Evolutionary conservation across 257 asterid genomes (phyloP).

Genomic region (Solanum stenotomum): DNA sequence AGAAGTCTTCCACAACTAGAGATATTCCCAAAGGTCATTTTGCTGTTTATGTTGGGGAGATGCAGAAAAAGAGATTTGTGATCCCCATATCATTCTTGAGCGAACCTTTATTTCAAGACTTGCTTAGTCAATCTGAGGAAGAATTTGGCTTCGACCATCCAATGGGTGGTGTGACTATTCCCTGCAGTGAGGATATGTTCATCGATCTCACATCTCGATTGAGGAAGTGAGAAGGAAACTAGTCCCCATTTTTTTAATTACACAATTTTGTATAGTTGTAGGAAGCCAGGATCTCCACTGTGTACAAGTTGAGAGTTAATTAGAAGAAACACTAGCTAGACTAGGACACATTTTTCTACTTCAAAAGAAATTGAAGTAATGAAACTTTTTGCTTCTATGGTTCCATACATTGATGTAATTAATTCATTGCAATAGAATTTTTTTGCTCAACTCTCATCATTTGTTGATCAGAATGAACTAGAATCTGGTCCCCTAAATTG

Average conservation of each 20-base stretch:
- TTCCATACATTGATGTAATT: neutral
- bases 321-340: neutral
- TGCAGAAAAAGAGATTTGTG: slow-evolving; percentile 25
- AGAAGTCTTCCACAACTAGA: neutral
- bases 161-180: slow-evolving; percentile 53
- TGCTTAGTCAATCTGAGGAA: slow-evolving; percentile 29
- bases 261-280: neutral
- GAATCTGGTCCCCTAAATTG: neutral
- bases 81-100: slow-evolving; percentile 28
- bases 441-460: neutral
- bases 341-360: neutral
- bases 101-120: slow-evolving; percentile 20
- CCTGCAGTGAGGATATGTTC: slow-evolving; percentile 32
- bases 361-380: neutral
- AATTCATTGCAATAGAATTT: neutral
- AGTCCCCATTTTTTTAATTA: neutral
- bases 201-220: slow-evolving; percentile 19
- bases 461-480: neutral
- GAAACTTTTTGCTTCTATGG: neutral
- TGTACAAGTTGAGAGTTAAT: neutral
- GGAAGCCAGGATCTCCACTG: neutral
- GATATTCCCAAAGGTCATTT: slow-evolving; percentile 50
- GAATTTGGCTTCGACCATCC: slow-evolving; percentile 41
- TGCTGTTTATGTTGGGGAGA: slow-evolving; percentile 47
- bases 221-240: neutral